These are phyloP conservation scores for Neophaeococcomyces mojaviensis DNA, from an alignment of 2,329 filamentous ascomycete genomes.

Conservation along the genomic window DNA sequence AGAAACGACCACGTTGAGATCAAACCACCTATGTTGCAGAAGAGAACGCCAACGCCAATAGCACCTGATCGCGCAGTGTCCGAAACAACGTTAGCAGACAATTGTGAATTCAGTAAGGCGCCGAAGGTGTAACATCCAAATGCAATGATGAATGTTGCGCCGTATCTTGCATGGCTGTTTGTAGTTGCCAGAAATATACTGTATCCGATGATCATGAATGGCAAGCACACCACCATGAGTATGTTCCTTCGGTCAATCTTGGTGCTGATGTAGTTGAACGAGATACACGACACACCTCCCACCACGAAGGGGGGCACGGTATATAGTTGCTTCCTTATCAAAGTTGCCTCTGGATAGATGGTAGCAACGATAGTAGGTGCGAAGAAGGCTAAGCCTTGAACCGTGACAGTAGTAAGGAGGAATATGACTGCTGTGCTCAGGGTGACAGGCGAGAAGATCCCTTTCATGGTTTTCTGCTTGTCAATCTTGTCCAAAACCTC, in stretches of 20 bases:
- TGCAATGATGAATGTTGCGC: constrained; percentile 62
- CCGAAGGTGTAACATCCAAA: constrained; percentile 57
- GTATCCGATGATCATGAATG: constrained; percentile 60
- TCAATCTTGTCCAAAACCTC: constrained; percentile 59
- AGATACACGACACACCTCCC: constrained; percentile 57
- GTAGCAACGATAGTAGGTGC: constrained; percentile 61
- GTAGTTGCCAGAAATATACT: constrained; percentile 59
- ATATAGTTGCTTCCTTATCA: constrained; percentile 59
- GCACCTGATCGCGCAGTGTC: constrained; percentile 62
- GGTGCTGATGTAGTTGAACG: constrained; percentile 53
- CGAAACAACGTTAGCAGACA: constrained; percentile 62
- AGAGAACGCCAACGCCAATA: constrained; percentile 62
- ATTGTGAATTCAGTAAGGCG: constrained; percentile 59
- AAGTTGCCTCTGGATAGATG: constrained; percentile 54
- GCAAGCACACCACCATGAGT: constrained; percentile 51
- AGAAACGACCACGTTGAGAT: constrained; percentile 60
- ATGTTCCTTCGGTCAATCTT: constrained; percentile 47
- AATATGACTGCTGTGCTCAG: constrained; percentile 52
- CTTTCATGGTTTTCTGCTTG: constrained; percentile 50
- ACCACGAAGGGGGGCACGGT: constrained; percentile 65
- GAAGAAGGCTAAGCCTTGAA: constrained; percentile 63
- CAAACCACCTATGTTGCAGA: constrained; percentile 64
- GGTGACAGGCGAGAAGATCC: constrained; percentile 58
- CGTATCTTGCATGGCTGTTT: constrained; percentile 52
- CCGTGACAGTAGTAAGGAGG: constrained; percentile 61